These are phyloP conservation scores for Calonectria leucothoes DNA, from an alignment of 2,329 filamentous ascomycete species.

Conservation along the genomic window DNA sequence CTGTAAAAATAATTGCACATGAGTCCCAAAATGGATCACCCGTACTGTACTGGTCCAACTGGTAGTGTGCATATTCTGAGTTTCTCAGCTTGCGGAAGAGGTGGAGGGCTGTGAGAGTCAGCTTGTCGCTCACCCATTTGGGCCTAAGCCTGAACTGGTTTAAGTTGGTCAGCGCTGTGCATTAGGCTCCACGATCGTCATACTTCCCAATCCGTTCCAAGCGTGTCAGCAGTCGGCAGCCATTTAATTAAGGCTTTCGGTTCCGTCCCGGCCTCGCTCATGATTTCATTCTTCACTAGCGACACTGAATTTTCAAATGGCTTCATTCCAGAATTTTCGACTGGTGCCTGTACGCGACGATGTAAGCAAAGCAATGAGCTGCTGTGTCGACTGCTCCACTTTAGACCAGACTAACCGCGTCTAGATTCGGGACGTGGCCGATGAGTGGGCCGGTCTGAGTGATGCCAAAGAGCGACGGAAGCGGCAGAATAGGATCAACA, in stretches of 20 bases:
- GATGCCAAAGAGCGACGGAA: constrained; percentile 33
- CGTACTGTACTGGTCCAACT: neutral
- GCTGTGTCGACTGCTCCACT: neutral
- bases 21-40: neutral
- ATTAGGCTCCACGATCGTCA: neutral
- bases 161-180: constrained; percentile 16
- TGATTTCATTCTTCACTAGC: neutral
- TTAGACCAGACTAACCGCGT: neutral
- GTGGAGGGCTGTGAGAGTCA: neutral
- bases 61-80: neutral
- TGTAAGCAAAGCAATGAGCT: constrained; percentile 5
- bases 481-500: constrained; percentile 34
- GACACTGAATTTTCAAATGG: constrained; percentile 12
- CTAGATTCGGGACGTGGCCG: constrained; percentile 19
- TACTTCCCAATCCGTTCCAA: constrained; percentile 15
- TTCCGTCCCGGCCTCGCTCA: neutral
- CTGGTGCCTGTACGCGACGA: constrained; percentile 33
- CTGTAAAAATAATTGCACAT: neutral
- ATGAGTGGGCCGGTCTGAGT: constrained; percentile 31
- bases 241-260: neutral
- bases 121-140: neutral
- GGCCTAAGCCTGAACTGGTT: neutral
- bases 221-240: constrained; percentile 16
- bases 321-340: constrained; percentile 33
- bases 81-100: neutral